Percentiles rank a stretch among this genome's conserved stretches.
Conservation (phyloP, 495 filamentous ascomycete species). For the Cercophora sp. region DNA sequence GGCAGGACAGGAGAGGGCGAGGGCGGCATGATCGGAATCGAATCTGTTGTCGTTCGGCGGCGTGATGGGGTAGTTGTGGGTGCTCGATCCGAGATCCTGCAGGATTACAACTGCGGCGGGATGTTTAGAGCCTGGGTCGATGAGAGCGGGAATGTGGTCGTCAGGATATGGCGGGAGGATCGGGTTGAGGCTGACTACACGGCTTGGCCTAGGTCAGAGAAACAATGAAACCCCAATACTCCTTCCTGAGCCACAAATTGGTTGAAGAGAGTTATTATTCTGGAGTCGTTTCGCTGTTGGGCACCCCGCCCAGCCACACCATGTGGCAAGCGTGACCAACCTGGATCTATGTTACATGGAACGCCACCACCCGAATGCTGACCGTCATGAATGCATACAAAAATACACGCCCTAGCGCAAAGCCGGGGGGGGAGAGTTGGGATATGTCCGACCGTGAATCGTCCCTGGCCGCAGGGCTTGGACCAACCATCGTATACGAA, state of each 20-base stretch:
- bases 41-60: constrained; percentile 49
- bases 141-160: constrained; percentile 54
- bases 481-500: neutral
- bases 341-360: constrained; percentile 39
- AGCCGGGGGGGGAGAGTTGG: constrained; percentile 36
- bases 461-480: neutral
- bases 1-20: constrained; percentile 71
- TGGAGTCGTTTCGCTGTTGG: constrained; percentile 19
- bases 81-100: constrained; percentile 49
- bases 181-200: too few species aligned
- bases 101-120: constrained; percentile 81
- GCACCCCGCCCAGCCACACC: constrained; percentile 7
- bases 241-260: too few species aligned
- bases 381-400: constrained; percentile 33
- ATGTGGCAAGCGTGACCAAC: constrained; percentile 24
- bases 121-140: constrained; percentile 85
- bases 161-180: constrained; percentile 54
- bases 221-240: too few species aligned
- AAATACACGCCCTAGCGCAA: constrained; percentile 29
- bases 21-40: constrained; percentile 86
- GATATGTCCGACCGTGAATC: constrained; percentile 22
- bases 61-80: constrained; percentile 37
- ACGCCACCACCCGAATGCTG: constrained; percentile 33
- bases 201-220: too few species aligned
- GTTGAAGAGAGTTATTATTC: constrained; percentile 29